Base-by-base conservation (phyloP, 2,329 filamentous ascomycete genomes). In the Aureobasidium sp. region DNA sequence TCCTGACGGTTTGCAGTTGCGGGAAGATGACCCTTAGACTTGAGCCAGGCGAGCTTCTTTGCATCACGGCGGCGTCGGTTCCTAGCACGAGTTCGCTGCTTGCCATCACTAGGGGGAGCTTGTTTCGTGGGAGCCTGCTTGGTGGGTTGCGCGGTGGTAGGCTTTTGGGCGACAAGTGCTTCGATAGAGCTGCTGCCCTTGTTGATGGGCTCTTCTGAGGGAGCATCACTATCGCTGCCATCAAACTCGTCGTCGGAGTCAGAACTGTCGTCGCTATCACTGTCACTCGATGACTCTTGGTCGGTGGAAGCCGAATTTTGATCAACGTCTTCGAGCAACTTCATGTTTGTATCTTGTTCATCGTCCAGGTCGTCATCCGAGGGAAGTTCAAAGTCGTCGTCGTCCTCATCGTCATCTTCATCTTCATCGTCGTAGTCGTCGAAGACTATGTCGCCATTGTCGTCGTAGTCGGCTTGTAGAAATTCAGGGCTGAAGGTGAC, bases 21-120 rank as follows among this genome's bases (percentile, higher is more conserved):
- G 25, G 78, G 78, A 8, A 88, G 71, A 13, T 79, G 68, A 1
- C 82, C 83, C n/a, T 78, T 71, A 21, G 76, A 70, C 66, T 86
- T 84, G 8, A 87, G 74, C 61, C 77, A 75, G 4, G 74, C 72
- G 11, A 87, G 72, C 61, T 75, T 74, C 61, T 79, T 79, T 42
- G 75, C 72, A 58, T 80, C 72, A 61, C 79, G 79, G 44, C 78
- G 78, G 42, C 85, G 78, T 34, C 73, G 68, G 65, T 88, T 88
- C 63, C 84, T 80, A 29, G 73, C 73, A 55, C 79, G 78, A 0
- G 85, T 88, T 21, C 70, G 67, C 27, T 68, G 65, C 36, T 75
- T 77, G 16, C 85, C 85, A 63, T 77, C 59, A 5, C 78, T 77
- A 47, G 82, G 81, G 54, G 78, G n/a, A 21, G 30, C 70, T n/a